Base-by-base conservation (phyloP, 768 basidiomycete species). In the Cystobasidium ongulense region DNA sequence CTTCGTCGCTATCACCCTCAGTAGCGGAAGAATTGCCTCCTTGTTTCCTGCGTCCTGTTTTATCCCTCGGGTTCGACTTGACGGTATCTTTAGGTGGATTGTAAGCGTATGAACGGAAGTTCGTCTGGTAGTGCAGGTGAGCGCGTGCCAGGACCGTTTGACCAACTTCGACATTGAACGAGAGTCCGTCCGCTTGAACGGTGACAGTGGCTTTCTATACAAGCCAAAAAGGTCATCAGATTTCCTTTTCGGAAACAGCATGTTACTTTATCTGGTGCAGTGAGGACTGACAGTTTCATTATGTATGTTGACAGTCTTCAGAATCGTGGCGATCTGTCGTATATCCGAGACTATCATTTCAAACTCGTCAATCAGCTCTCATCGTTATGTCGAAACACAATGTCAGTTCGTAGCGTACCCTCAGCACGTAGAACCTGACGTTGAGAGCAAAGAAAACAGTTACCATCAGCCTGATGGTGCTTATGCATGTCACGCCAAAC, bases 101-200 rank as follows among this genome's bases (percentile, higher is more conserved):
- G 46, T 61, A 75, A 11, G 66, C 11, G 52, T 70, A 68, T 5
- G 53, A 59, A 35, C 53, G 33, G 84, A 85, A 63, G 90, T 91
- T 76, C 90, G 90, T 38, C 83, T 87, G 52, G 84, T 87, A 72
- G 89, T 90, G 10, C 87, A 87, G 78, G 86, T 87, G 21, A 88
- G 88, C 77, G 79, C 83, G 1, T 89, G 90, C 27, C 85, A 88
- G 68, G 81, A 91, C 80, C 91, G 90, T 91, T 78, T 80, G 89
- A 84, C 10, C 77, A 29, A 36, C 23, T 38, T 57, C 53, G 4
- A 59, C 54, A 38, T 33, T 61, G 39, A 71, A 71, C 7, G 68
- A 57, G 15, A 71, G 54, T 52, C 68, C 68, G 31, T 71, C 68
- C 11, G 15, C 38, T 54, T 54, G 53, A 33, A 71, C 54, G 1